phyloP scores from a whole-genome alignment of 805 yeast genomes.

The Metschnikowia colocasiae region DNA sequence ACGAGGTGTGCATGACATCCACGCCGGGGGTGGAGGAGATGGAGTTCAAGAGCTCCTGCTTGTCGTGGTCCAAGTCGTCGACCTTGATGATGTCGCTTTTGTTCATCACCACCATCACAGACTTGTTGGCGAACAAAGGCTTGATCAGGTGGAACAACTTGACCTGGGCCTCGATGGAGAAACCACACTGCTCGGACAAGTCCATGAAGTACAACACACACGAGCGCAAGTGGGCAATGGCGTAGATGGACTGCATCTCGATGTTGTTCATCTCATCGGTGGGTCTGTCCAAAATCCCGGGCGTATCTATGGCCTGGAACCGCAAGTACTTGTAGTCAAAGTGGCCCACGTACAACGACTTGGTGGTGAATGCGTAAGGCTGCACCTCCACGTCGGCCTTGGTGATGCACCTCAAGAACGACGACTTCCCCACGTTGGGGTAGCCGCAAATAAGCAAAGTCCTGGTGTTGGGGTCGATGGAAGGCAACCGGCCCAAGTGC shows the following conservation, averaged over 20 bases:
- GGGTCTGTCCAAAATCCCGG: conserved; percentile 98
- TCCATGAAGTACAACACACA: conserved; percentile 98
- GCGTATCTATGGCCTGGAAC: conserved; percentile 98
- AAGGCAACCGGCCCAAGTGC: conserved; percentile 96
- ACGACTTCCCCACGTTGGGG: conserved; percentile 98
- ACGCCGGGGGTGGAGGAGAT: conserved; percentile 70
- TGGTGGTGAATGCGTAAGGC: conserved; percentile 98
- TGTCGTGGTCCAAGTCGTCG: conserved; percentile 76
- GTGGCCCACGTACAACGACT: conserved; percentile 95
- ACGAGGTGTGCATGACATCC: conserved; percentile 89
- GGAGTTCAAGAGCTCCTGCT: conserved; percentile 65
- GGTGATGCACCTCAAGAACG: conserved; percentile 88
- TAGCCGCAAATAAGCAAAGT: conserved; percentile 96
- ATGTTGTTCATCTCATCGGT: conserved; percentile 99
- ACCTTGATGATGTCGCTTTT: conserved; percentile 86
- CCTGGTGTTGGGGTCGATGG: conserved; percentile 98
- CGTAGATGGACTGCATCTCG: conserved; percentile 98
- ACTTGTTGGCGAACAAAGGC: conserved; percentile 94
- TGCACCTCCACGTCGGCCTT: conserved; percentile 99
- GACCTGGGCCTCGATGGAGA: conserved; percentile 95
- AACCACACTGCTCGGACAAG: conserved; percentile 98
- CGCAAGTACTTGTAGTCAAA: conserved; percentile 96
- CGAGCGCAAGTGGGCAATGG: conserved; percentile 96
- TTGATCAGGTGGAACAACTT: conserved; percentile 94
- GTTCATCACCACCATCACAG: conserved; percentile 92